Base-by-base conservation (phyloP, 352 stramenopile species). In the Globisporangium lucens region DNA sequence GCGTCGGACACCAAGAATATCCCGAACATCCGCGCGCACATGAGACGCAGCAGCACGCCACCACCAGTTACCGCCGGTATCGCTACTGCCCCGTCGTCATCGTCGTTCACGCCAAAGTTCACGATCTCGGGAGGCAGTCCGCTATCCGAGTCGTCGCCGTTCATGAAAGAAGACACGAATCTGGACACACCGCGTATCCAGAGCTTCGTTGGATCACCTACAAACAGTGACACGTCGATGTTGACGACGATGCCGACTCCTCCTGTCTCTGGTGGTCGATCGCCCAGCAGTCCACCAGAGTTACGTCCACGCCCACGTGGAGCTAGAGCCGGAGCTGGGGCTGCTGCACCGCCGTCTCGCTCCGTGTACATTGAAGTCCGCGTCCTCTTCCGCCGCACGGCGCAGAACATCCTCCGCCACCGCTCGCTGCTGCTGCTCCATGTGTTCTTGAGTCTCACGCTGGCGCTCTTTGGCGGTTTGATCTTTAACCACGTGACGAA, bases 401-500 rank as follows among this genome's bases (percentile, higher is more conserved):
- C 75, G 22, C 76, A 85, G 56, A 95, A 91, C 47, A 89, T 91
- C 56, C 70, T 91, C 49, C 87, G 87, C 63, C 79, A 95, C 47
- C 82, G 80, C 4, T 93, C 87, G 41, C 66, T 95, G 62, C 69
- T 95, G 7, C 62, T 89, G 63, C 30, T 92, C 36, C 85, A 95
- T 55, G 65, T 93, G 60, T 52, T 73, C 13, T 66, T 93, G 62
- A 90, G 82, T 30, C 55, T 91, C 4, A 64, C 74, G 43, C 72
- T 95, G 13, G 85, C 78, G 47, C 66, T 95, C 9, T 81, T 90
- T 58, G 81, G 77, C 17, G 87, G 85, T 0, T 51, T 91, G 8
- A 92, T 93, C 65, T 95, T 95, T 70, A 89, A 90, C 59, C 75
- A 91, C 65, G 84, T 95, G 56, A 87, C 85, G 33, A 87, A 91